Evolutionary conservation across 2,329 filamentous ascomycete genomes (phyloP).

Genomic region (Aspergillus bombycis): DNA sequence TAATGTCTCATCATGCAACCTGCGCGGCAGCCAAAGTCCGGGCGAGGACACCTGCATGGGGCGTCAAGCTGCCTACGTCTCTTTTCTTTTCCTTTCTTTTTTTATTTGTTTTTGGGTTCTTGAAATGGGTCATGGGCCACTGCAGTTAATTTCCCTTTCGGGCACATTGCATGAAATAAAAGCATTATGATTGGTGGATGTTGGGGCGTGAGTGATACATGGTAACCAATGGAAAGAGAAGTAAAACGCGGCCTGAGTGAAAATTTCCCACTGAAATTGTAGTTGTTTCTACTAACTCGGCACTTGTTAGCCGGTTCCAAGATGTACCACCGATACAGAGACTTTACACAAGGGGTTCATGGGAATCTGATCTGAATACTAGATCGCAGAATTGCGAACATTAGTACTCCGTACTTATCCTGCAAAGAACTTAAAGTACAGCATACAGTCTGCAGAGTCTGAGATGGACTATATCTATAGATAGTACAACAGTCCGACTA

Average conservation of each 20-base stretch:
- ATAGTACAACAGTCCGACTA: background rate
- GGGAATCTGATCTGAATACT: background rate
- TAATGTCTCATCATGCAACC: slow-evolving; percentile 4
- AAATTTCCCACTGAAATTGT: background rate
- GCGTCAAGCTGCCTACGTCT: background rate
- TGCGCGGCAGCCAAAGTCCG: background rate
- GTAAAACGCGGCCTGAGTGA: background rate
- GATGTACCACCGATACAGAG: background rate
- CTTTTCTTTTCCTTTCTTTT: background rate
- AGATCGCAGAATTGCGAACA: background rate
- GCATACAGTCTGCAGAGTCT: background rate
- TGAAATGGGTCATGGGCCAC: slow-evolving; percentile 6
- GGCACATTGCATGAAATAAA: slow-evolving; percentile 18
- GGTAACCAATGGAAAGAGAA: slow-evolving; percentile 11
- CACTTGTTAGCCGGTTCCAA: background rate
- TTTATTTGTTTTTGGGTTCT: background rate
- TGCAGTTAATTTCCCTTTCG: slow-evolving; percentile 18
- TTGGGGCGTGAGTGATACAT: background rate
- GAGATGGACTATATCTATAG: background rate
- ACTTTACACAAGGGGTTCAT: background rate
- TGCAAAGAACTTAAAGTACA: background rate
- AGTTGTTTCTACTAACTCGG: background rate
- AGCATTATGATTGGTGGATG: slow-evolving; percentile 21
- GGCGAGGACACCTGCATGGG: slow-evolving; percentile 4
- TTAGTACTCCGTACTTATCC: background rate